phyloP scores from a whole-genome alignment of 1,284 basidiomycete genomes.

The Melampsora abietis-canadensis region DNA sequence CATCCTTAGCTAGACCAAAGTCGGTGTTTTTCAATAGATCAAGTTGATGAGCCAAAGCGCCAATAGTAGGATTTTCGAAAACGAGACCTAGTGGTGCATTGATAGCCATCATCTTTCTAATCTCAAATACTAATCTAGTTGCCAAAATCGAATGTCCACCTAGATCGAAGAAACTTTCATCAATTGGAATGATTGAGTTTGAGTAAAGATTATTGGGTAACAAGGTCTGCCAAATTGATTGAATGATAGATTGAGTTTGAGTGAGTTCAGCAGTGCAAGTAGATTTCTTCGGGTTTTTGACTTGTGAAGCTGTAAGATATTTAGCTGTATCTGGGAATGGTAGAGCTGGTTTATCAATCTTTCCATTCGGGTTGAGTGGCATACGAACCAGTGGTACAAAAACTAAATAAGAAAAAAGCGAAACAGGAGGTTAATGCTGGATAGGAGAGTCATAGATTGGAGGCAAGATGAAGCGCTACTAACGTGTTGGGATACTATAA shows the following conservation, averaged over 20 bases:
- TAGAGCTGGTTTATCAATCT: constrained; percentile 96
- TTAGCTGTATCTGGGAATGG: constrained; percentile 98
- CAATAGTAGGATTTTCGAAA: constrained; percentile 85
- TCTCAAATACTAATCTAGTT: constrained; percentile 92
- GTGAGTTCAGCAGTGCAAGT: constrained; percentile 56
- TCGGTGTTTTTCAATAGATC: constrained; percentile 75
- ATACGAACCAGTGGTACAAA: constrained; percentile 92
- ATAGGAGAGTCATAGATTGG: constrained; percentile 4
- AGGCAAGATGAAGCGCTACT: constrained; percentile 49
- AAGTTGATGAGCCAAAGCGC: constrained; percentile 73
- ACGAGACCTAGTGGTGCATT: constrained; percentile 88
- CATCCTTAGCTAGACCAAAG: constrained; percentile 65
- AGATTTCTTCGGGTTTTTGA: constrained; percentile 46
- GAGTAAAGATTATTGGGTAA: constrained; percentile 70
- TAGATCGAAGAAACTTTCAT: constrained; percentile 97
- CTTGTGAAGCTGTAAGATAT: constrained; percentile 57
- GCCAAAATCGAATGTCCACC: constrained; percentile 98
- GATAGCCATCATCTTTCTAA: constrained; percentile 86
- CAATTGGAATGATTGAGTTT: constrained; percentile 67
- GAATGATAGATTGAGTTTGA: constrained; percentile 75
- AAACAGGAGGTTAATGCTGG: constrained; percentile 12
- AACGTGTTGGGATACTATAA: constrained; percentile 83
- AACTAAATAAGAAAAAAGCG: constrained; percentile 59
- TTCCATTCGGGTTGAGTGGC: constrained; percentile 98
- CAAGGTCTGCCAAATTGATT: constrained; percentile 75